These are phyloP conservation scores for Lizonia empirigonia DNA, from an alignment of 2,329 filamentous ascomycete genomes.

Conservation along the genomic window DNA sequence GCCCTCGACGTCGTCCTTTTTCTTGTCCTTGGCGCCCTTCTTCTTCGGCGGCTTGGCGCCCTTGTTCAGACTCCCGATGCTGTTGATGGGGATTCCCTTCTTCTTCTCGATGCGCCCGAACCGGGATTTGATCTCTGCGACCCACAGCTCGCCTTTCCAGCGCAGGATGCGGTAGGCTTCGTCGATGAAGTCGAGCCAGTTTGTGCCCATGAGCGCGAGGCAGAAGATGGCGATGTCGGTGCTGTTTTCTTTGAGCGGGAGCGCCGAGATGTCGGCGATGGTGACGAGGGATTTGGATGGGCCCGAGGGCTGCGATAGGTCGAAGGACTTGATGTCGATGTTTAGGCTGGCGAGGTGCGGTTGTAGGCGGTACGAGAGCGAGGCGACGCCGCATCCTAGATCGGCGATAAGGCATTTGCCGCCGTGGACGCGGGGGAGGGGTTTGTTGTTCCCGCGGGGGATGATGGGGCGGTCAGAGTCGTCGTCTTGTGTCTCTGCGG, in stretches of 20 bases:
- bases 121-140: slow-evolving; percentile 94
- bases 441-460: slow-evolving; percentile 40
- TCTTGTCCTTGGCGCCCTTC: slow-evolving; percentile 48
- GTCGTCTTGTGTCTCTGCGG: slow-evolving; percentile 14
- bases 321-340: slow-evolving; percentile 80
- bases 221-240: slow-evolving; percentile 94
- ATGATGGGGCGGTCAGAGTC: slow-evolving; percentile 14
- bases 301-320: slow-evolving; percentile 77
- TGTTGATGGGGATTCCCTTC: slow-evolving; percentile 61
- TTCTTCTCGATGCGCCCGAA: slow-evolving; percentile 69
- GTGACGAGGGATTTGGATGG: slow-evolving; percentile 78
- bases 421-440: slow-evolving; percentile 72
- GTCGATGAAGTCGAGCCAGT: slow-evolving; percentile 96
- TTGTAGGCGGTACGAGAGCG: slow-evolving; percentile 73
- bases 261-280: slow-evolving; percentile 82
- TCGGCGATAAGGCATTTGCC: slow-evolving; percentile 81
- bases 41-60: slow-evolving; percentile 17
- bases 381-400: slow-evolving; percentile 90
- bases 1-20: slow-evolving; percentile 56
- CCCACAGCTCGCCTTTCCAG: slow-evolving; percentile 95
- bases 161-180: slow-evolving; percentile 91
- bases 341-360: slow-evolving; percentile 68
- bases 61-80: slow-evolving; percentile 62
- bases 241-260: slow-evolving; percentile 75
- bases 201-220: slow-evolving; percentile 96